Base-by-base conservation (phyloP, 2,329 filamentous ascomycete genomes). In the Ceratocystis cacaofunesta region DNA sequence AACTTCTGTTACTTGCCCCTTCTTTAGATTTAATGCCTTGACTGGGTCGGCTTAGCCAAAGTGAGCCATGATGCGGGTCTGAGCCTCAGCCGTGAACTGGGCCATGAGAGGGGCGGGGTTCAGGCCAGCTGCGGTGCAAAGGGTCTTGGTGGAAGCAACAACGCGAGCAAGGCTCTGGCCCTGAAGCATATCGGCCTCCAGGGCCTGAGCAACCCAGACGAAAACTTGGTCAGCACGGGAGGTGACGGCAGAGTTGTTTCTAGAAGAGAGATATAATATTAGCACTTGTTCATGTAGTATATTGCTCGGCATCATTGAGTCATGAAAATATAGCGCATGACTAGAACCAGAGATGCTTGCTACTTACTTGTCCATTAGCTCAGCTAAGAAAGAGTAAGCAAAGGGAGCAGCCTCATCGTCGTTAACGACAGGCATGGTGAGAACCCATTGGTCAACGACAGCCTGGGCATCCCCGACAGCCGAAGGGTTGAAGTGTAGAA, bases 351-450 rank as follows among this genome's bases (percentile, higher is more conserved):
- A 15, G 30, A 17, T 30, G 17, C 22, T 46, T 46, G 41, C 3
- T 22, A 65, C 91, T 83, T 85, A 96, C 94, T 95, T 88, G 70
- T 95, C 88, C 73, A 97, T 96, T 69, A 99, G 77, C 74, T 96
- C 87, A 12, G 89, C 86, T 67, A 99, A 79, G 77, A 96, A 99
- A 57, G 87, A 86, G 74, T 99, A 99, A 1, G 92, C 92, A 74
- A 95, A 97, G 15, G 94, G 94, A 22, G 94, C 94, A 3, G 94
- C 94, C 77, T 99, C 94, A 75, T 99, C 94, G 70, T 99, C 94
- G 72, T 96, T 96, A 17, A 87, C 86, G 63, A 99, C 88, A 0
- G 94, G 94, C 44, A 99, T 79, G 0, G 92, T 96, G 69, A 90
- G 86, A 61, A 99, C 78, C 94, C 94, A 99, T 73, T 88, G 87